Evolutionary conservation across 208 protist genomes (phyloP).

Genomic region (Trichomonas vaginalis): DNA sequence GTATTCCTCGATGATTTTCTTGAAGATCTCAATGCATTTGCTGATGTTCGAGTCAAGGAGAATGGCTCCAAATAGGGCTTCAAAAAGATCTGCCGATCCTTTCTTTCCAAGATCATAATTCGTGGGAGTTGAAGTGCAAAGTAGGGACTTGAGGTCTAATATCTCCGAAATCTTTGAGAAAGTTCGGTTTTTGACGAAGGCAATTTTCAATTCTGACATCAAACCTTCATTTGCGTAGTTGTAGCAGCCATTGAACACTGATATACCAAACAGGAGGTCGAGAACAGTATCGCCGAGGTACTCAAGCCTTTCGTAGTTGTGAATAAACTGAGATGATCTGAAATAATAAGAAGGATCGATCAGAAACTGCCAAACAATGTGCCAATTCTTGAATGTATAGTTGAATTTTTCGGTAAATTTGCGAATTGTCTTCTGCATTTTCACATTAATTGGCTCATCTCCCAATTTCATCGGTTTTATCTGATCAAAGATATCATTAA

Average conservation of each 20-base stretch:
- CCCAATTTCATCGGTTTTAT: not conserved
- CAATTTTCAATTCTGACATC: not conserved
- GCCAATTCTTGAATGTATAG: not conserved
- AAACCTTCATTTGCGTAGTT: not conserved
- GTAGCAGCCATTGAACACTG: not conserved
- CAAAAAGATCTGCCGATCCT: not conserved
- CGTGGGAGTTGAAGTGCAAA: not conserved
- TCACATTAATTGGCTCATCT: not conserved
- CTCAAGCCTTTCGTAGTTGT: not conserved
- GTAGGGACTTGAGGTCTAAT: not conserved
- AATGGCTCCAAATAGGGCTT: not conserved
- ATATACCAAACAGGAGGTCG: not conserved
- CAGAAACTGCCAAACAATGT: not conserved
- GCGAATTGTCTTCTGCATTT: not conserved
- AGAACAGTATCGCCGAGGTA: not conserved
- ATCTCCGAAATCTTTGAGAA: not conserved
- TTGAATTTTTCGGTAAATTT: not conserved
- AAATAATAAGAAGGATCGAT: not conserved
- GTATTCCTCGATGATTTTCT: not conserved
- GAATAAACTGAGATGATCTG: not conserved
- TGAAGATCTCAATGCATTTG: not conserved
- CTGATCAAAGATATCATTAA: not conserved
- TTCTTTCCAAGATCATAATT: not conserved
- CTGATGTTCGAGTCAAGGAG: not conserved
- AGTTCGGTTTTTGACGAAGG: not conserved